A percentile compares a stretch with the other conserved stretches of the same genome.
Conservation (phyloP, 768 basidiomycete genomes). For the Naematelia encephala region DNA sequence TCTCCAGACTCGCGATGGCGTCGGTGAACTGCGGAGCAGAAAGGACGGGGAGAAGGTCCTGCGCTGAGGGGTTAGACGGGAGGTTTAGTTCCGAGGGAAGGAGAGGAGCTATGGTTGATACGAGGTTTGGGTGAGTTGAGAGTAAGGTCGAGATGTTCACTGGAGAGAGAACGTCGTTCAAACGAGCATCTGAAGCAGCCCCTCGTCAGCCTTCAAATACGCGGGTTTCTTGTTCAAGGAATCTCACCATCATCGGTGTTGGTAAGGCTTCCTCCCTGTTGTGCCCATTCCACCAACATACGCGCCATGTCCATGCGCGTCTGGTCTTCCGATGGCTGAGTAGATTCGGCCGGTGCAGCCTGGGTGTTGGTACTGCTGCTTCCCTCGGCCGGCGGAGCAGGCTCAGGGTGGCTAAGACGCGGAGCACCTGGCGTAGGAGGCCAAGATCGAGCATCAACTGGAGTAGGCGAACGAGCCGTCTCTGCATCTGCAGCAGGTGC, state of each 20-base stretch:
- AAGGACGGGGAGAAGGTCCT: constrained; percentile 70
- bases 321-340: constrained; percentile 5
- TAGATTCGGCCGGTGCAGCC: constrained; percentile 5
- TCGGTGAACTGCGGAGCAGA: constrained; percentile 78
- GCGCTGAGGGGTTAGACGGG: constrained; percentile 59
- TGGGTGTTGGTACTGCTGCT: neutral
- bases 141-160: constrained; percentile 58
- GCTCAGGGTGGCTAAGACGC: neutral
- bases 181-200: constrained; percentile 38
- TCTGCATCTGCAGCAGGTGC: neutral
- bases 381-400: neutral
- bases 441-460: constrained; percentile 18
- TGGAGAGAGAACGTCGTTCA: constrained; percentile 45
- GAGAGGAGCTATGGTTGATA: constrained; percentile 70
- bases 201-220: too few species aligned
- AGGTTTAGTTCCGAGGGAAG: constrained; percentile 73
- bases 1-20: constrained; percentile 75
- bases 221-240: constrained; percentile 3
- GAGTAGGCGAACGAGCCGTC: neutral
- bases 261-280: constrained; percentile 19
- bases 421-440: constrained; percentile 31
- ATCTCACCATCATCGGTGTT: constrained; percentile 7
- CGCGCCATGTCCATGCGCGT: constrained; percentile 30
- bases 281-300: constrained; percentile 34
- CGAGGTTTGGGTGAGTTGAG: constrained; percentile 59